Base-by-base conservation (phyloP, 805 yeast genomes). In the Phaffomyces antillensis region DNA sequence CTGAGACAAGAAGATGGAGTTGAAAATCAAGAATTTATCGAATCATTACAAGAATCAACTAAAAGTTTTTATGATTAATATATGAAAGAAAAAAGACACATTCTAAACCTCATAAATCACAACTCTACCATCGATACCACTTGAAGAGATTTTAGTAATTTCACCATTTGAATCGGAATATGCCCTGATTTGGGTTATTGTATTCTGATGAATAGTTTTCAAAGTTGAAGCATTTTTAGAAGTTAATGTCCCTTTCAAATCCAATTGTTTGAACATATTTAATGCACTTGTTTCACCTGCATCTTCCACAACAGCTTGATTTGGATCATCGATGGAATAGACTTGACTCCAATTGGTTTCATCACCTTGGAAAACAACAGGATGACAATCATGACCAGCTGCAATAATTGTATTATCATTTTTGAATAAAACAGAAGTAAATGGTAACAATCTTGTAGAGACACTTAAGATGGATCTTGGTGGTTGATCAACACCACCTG, bases 251-350 rank as follows among this genome's bases (percentile, higher is more conserved):
- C 99, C 99, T 72, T 89, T 93, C 63, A 91, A 76, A 67, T 93
- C 99, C 75, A 93, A 71, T 65, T 91, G 96, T 66, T 87, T 82
- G 71, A 93, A 93, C 90, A 91, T 88, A 68, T 86, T 85, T 64
- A 93, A 76, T 7, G 95, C 95, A 52, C 83, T 77, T 51, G 84
- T 86, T 51, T 86, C 83, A 43, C 67, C 67, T 7, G 76, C 70
- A 13, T 75, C 67, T 42, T 62, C 62, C 37, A 67, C 71, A 13
- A 75, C 75, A 45, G 73, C 76, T 44, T 77, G 86, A 39, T 72
- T 77, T 37, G 72, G 79, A 41, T 70, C 76, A 37, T 69, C 75
- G 17, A 52, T 55, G 31, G 56, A 52, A 73, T 68, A 62, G 63
- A 78, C 48, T 61, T 70, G 86, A 70, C 68, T 58, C 96, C 95